phyloP scores from a whole-genome alignment of 2,329 filamentous ascomycete genomes.

The Cladosporium sp. region DNA sequence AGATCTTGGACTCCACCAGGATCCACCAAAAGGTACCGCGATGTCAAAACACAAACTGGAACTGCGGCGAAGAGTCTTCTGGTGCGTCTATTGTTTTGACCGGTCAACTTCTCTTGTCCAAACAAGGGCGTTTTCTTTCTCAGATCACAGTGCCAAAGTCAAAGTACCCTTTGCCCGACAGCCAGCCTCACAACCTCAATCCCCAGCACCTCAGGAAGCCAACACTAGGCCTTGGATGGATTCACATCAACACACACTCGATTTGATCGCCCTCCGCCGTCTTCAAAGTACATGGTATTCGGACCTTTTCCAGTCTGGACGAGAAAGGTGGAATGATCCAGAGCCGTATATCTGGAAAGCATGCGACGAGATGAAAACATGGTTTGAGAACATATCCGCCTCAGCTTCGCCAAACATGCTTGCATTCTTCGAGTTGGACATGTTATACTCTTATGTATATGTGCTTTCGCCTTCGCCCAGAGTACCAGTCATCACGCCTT shows the following conservation, averaged over 20 bases:
- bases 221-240: slow-evolving; percentile 49
- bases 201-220: slow-evolving; percentile 27
- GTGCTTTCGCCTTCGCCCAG: slow-evolving; percentile 78
- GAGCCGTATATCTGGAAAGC: slow-evolving; percentile 73
- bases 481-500: slow-evolving; percentile 70
- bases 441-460: slow-evolving; percentile 89
- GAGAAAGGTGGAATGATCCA: slow-evolving; percentile 66
- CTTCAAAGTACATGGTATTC: slow-evolving; percentile 90
- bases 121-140: slow-evolving; percentile 87
- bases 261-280: slow-evolving; percentile 79
- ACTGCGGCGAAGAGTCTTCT: slow-evolving; percentile 78
- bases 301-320: slow-evolving; percentile 76
- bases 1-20: slow-evolving; percentile 90
- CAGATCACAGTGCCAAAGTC: slow-evolving; percentile 82
- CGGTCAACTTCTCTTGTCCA: slow-evolving; percentile 88
- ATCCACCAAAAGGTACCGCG: slow-evolving; percentile 70
- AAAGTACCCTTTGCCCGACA: slow-evolving; percentile 61
- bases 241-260: slow-evolving; percentile 67
- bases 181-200: slow-evolving; percentile 26
- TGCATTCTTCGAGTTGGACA: slow-evolving; percentile 80
- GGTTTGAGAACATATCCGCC: slow-evolving; percentile 74
- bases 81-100: slow-evolving; percentile 87
- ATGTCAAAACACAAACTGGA: slow-evolving; percentile 71
- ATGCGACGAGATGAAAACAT: slow-evolving; percentile 74
- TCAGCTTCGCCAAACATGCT: slow-evolving; percentile 65